Base-by-base conservation (phyloP, 2,329 filamentous ascomycete species). In the Dothistroma septosporum region DNA sequence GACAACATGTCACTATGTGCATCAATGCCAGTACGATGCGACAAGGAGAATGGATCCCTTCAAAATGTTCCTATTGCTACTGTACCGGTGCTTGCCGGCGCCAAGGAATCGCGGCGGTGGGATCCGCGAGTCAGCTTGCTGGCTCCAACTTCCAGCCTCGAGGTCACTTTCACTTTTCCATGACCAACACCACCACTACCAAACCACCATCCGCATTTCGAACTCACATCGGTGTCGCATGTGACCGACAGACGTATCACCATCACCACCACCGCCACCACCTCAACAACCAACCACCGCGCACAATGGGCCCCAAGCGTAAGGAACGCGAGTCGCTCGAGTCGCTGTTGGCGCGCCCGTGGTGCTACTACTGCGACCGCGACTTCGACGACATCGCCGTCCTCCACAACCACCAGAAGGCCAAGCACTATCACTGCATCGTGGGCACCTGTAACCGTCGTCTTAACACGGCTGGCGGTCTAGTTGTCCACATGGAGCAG, bases 291-390 rank as follows among this genome's bases (percentile, higher is more conserved):
- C 11, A 55, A 12, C 14, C 35, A 52, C 31, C 28, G 31, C 19
- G 47, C 32, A 64, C 32, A 24, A 56, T 55, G 53, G 53, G 14
- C 48, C 60, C 53, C 56, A 93, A 91, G 85, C 89, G 91, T 76
- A 86, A 87, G 68, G 41, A 44, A 19, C 88, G 91, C 73, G 90
- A 91, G 65, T 87, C 92, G 70, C 82, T 97, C 68, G 90, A 97
- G 79, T 92, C 97, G 78, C 82, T 96, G 69, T 85, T 99, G 64
- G 80, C 82, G 68, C 88, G 92, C 60, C 89, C 93, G 54, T 97
- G 92, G 92, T 99, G 94, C 80, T 99, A 96, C 79, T 99, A 99
- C 81, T 99, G 94, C 87, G 94, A 99, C 78, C 90, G 93, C 79
- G 93, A 97, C 78, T 99, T 97, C 75, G 92, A 97, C 76, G 94